A percentile compares a stretch with the other conserved stretches of the same genome.
phyloP scores from a whole-genome alignment of 2,329 filamentous ascomycete species.

The Ceratocystiopsis sp. region DNA sequence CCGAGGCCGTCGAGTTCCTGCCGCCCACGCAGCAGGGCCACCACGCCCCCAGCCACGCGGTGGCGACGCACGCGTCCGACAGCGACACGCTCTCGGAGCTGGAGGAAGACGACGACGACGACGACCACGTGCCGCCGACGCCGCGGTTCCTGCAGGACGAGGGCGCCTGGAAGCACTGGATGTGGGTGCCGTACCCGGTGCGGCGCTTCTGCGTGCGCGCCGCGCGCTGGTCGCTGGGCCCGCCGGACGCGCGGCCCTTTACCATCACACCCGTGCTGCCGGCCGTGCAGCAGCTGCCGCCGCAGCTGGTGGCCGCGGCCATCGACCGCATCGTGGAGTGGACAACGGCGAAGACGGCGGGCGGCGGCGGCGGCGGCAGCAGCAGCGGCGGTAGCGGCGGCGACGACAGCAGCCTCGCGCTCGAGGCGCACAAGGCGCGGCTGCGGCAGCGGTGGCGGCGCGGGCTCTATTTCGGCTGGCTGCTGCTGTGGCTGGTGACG shows the following conservation, averaged over 20 bases:
- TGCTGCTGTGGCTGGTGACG: slow-evolving; percentile 49
- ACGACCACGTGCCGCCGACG: slow-evolving; percentile 25
- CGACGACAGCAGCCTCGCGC: no score
- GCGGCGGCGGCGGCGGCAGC: no score
- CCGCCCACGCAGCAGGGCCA: no score
- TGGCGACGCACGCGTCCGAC: no score
- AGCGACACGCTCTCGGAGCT: no score
- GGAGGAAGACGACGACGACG: slow-evolving; percentile 25
- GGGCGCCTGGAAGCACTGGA: slow-evolving; percentile 30
- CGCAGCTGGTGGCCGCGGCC: slow-evolving; percentile 43
- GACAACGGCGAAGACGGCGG: no score
- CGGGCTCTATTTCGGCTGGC: slow-evolving; percentile 40
- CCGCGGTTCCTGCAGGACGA: slow-evolving; percentile 45
- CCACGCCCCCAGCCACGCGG: no score
- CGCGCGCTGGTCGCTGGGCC: slow-evolving; percentile 36
- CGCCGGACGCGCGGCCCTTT: slow-evolving; percentile 31
- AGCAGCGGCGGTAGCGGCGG: no score
- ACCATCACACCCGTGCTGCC: slow-evolving; percentile 47
- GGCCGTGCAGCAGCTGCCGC: slow-evolving; percentile 46
- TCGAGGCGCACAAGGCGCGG: no score
- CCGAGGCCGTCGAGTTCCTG: no score
- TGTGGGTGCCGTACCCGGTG: slow-evolving; percentile 41
- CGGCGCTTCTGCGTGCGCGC: slow-evolving; percentile 26
- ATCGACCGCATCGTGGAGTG: no score
- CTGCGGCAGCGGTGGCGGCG: slow-evolving; percentile 42